A percentile compares a stretch with the other conserved stretches of the same genome.
phyloP scores from a whole-genome alignment of 352 stramenopile genomes.

The Globisporangium barbulae region DNA sequence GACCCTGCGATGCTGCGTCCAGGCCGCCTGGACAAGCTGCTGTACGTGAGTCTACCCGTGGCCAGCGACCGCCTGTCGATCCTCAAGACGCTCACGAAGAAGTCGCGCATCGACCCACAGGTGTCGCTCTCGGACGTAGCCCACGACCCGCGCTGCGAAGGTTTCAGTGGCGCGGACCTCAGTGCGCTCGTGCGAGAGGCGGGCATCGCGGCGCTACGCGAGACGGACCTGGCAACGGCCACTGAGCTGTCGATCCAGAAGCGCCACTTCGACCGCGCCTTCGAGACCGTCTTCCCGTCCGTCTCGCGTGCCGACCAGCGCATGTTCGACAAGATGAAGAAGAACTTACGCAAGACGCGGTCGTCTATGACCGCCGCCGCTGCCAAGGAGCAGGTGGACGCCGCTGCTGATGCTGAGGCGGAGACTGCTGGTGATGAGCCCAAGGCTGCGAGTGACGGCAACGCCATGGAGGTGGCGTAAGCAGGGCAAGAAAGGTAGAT shows the following conservation, averaged over 20 bases:
- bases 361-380: slow-evolving; percentile 24
- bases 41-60: slow-evolving; percentile 97
- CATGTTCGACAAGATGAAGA: slow-evolving; percentile 89
- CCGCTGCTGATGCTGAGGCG: background rate
- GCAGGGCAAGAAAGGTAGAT: background rate
- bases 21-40: slow-evolving; percentile 97
- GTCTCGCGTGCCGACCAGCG: slow-evolving; percentile 81
- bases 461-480: slow-evolving; percentile 13
- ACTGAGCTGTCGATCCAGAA: slow-evolving; percentile 54
- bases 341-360: slow-evolving; percentile 76
- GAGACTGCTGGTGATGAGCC: background rate
- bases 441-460: background rate
- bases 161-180: slow-evolving; percentile 98
- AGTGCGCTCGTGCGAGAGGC: slow-evolving; percentile 96
- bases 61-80: slow-evolving; percentile 84
- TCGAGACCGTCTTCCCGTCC: slow-evolving; percentile 80
- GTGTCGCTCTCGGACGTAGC: slow-evolving; percentile 93
- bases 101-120: slow-evolving; percentile 49
- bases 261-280: slow-evolving; percentile 67
- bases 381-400: slow-evolving; percentile 2
- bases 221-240: slow-evolving; percentile 45
- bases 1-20: slow-evolving; percentile 99
- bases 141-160: slow-evolving; percentile 80
- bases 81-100: slow-evolving; percentile 87
- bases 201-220: slow-evolving; percentile 91